phyloP scores from a whole-genome alignment of 2,329 filamentous ascomycete genomes.

The Aspergillus amoenus region DNA sequence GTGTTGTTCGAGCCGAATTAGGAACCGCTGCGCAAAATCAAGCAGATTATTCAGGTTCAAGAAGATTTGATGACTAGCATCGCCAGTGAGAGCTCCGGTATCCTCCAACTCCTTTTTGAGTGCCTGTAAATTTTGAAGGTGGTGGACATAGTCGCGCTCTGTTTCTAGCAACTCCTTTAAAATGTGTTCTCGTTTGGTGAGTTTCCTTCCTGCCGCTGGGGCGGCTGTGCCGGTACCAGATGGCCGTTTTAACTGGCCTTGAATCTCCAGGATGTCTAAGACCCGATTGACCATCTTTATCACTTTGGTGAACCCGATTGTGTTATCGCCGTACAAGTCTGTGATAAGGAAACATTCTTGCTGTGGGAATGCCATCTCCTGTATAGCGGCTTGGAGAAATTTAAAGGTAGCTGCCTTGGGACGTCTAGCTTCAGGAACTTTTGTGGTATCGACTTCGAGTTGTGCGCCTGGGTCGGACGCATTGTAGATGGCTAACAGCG shows the following conservation, averaged over 20 bases:
- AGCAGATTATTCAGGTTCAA: constrained; percentile 92
- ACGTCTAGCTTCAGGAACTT: constrained; percentile 67
- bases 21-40: constrained; percentile 90
- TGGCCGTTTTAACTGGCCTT: constrained; percentile 70
- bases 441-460: constrained; percentile 65
- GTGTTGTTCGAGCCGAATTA: constrained; percentile 94
- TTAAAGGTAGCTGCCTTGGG: constrained; percentile 88
- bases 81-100: constrained; percentile 81
- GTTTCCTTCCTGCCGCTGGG: constrained; percentile 50
- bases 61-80: constrained; percentile 91
- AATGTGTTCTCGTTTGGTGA: constrained; percentile 79
- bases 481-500: constrained; percentile 87
- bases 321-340: constrained; percentile 90
- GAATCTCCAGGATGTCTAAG: constrained; percentile 78
- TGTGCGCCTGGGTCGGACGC: constrained; percentile 69
- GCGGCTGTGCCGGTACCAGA: constrained; percentile 51
- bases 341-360: constrained; percentile 88
- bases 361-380: constrained; percentile 74
- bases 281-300: constrained; percentile 90
- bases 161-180: constrained; percentile 90
- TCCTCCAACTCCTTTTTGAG: constrained; percentile 89
- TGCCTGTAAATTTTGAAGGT: constrained; percentile 89
- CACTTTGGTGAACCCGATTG: constrained; percentile 96
- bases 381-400: constrained; percentile 85
- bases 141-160: constrained; percentile 96